phyloP scores from a whole-genome alignment of 768 basidiomycete species.

The Pleurotus tuoliensis region DNA sequence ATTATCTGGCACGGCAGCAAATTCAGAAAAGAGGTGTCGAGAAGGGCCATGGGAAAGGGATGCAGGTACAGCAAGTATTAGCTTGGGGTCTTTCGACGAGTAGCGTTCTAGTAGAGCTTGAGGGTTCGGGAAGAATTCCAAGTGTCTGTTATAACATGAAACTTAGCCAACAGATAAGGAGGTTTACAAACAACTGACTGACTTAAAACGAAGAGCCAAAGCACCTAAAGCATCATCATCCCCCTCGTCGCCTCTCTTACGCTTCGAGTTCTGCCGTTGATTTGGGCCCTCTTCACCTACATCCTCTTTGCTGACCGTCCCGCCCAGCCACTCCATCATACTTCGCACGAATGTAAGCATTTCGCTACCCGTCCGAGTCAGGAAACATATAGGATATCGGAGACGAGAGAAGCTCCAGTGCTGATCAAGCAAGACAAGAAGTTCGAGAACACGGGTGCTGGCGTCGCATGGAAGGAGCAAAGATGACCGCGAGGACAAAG shows the following conservation, averaged over 20 bases:
- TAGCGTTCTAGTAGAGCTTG: conserved; percentile 77
- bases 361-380: conserved; percentile 86
- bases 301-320: conserved; percentile 90
- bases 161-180: not conserved
- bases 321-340: conserved; percentile 99
- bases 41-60: conserved; percentile 92
- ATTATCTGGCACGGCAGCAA: conserved; percentile 80
- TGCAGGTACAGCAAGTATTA: conserved; percentile 90
- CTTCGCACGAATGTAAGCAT: conserved; percentile 92
- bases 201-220: conserved; percentile 87
- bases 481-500: conserved; percentile 75
- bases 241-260: conserved; percentile 61
- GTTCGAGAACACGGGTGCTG: conserved; percentile 90
- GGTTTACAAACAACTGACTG: conserved; percentile 17
- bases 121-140: conserved; percentile 89
- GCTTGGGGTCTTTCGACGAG: conserved; percentile 85
- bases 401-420: conserved; percentile 92
- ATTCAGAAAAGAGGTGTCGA: conserved; percentile 78
- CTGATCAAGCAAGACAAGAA: conserved; percentile 94
- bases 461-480: conserved; percentile 91
- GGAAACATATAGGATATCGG: conserved; percentile 88
- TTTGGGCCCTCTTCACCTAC: conserved; percentile 73
- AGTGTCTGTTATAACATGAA: conserved; percentile 47
- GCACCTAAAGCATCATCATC: conserved; percentile 86
- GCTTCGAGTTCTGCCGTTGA: conserved; percentile 48